Percentiles rank a stretch among this genome's conserved stretches.
Evolutionary conservation across 768 basidiomycete genomes (phyloP).

Genomic region (Lentinus tigrinus): DNA sequence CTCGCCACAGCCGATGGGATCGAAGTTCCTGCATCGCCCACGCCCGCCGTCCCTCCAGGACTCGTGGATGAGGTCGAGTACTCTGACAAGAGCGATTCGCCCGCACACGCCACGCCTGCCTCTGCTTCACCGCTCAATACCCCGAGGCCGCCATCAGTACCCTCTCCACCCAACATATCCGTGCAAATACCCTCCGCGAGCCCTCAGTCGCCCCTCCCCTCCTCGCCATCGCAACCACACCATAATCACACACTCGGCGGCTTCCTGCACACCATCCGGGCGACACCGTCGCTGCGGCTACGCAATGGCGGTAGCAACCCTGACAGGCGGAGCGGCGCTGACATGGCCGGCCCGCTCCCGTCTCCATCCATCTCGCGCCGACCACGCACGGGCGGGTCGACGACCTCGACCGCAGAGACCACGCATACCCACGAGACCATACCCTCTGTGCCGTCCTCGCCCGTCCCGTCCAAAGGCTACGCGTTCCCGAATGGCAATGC

Average conservation of each 20-base stretch:
- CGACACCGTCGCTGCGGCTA: constrained; percentile 24
- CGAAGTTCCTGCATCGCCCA: constrained; percentile 22
- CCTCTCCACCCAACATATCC: constrained; percentile 10
- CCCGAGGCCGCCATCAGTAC: constrained; percentile 15
- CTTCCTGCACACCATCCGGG: constrained; percentile 25
- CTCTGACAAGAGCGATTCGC: constrained; percentile 21
- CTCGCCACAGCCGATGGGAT: constrained; percentile 9
- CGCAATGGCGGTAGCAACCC: constrained; percentile 24
- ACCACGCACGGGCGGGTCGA: constrained; percentile 25
- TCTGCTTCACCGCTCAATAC: constrained; percentile 21
- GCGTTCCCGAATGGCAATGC: constrained; percentile 28
- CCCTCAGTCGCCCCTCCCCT: constrained; percentile 20
- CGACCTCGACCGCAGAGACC: constrained; percentile 25
- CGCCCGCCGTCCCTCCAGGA: constrained; percentile 35
- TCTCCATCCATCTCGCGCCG: constrained; percentile 15
- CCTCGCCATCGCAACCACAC: constrained; percentile 16
- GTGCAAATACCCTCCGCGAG: constrained; percentile 14
- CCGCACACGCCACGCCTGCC: constrained; percentile 23
- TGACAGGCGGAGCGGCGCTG: constrained; percentile 19
- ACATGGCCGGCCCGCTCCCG: constrained; percentile 23
- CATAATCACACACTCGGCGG: constrained; percentile 17
- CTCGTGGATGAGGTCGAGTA: constrained; percentile 27
- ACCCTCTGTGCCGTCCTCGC: constrained; percentile 10
- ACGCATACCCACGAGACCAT: constrained; percentile 26
- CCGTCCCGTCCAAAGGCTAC: constrained; percentile 20